Evolutionary conservation across 345 rosid species (phyloP).

Genomic region (Eucalyptus melliodora): DNA sequence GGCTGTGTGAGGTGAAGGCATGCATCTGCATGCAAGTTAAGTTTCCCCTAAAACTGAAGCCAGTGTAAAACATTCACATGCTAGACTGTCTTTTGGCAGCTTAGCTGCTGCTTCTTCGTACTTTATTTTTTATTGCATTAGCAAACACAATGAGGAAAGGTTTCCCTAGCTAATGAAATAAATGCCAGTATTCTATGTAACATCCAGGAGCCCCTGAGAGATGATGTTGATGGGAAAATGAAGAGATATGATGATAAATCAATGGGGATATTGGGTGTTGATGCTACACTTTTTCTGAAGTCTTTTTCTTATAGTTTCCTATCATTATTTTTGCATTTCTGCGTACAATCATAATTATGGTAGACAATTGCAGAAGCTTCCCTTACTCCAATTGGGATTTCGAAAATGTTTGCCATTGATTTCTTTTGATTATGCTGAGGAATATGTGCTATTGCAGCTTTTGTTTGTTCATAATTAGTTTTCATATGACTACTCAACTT

Average conservation of each 20-base stretch:
- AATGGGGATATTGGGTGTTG: not conserved
- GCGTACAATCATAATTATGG: not conserved
- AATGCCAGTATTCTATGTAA: not conserved
- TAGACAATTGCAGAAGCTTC: not conserved
- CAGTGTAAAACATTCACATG: not conserved
- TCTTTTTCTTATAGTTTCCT: not conserved
- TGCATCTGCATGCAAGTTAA: not conserved
- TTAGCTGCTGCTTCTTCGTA: not conserved
- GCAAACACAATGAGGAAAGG: not conserved
- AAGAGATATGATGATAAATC: not conserved
- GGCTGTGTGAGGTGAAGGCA: not conserved
- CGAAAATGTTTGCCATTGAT: not conserved
- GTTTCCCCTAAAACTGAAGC: not conserved
- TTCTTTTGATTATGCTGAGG: not conserved
- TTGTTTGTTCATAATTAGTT: not conserved
- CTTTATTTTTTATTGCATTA: not conserved
- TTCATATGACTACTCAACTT: not conserved
- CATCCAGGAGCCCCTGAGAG: not conserved
- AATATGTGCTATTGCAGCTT: not conserved
- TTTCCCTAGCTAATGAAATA: not conserved
- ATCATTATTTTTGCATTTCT: not conserved
- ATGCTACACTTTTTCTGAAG: not conserved
- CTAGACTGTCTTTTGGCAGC: not conserved
- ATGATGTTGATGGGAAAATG: not conserved
- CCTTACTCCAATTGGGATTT: not conserved